These are phyloP conservation scores for Phytophthora fragariae DNA, from an alignment of 352 stramenopile genomes.

Conservation along the genomic window DNA sequence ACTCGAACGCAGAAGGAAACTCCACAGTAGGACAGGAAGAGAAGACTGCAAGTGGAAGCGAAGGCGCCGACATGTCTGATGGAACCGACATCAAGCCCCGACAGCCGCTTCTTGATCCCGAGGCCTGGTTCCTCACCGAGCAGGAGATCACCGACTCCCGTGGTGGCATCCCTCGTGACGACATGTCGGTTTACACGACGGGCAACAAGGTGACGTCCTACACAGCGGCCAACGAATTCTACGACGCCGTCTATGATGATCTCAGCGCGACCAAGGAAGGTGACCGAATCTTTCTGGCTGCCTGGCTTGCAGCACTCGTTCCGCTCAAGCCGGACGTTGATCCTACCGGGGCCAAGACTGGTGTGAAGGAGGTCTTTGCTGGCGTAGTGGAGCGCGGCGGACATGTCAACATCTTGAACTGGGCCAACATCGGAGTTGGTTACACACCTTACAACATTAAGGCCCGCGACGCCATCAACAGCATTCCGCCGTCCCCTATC, in stretches of 20 bases:
- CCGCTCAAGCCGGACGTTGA: constrained; percentile 44
- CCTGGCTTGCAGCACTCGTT: constrained; percentile 54
- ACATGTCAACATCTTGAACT: constrained; percentile 54
- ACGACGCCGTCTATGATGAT: constrained; percentile 49
- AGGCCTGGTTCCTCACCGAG: constrained; percentile 57
- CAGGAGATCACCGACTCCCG: constrained; percentile 55
- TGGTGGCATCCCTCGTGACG: constrained; percentile 46
- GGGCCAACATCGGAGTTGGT: constrained; percentile 51
- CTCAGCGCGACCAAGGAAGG: constrained; percentile 26
- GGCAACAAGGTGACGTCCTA: constrained; percentile 60
- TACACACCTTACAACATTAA: constrained; percentile 40
- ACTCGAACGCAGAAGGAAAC: neutral
- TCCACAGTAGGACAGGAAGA: neutral
- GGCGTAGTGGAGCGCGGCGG: constrained; percentile 40
- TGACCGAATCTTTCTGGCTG: constrained; percentile 46
- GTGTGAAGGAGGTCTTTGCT: constrained; percentile 42
- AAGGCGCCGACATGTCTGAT: constrained; percentile 11
- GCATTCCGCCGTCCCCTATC: constrained; percentile 14
- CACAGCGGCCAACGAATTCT: constrained; percentile 49
- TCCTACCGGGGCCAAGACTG: constrained; percentile 27
- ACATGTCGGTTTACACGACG: constrained; percentile 38
- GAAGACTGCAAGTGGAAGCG: neutral
- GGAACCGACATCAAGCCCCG: constrained; percentile 16
- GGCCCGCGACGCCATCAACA: constrained; percentile 54
- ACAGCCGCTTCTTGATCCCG: constrained; percentile 51